Percentiles rank a stretch among this genome's conserved stretches.
phyloP scores from a whole-genome alignment of 208 protist genomes.

The Phytomonas sp. region DNA sequence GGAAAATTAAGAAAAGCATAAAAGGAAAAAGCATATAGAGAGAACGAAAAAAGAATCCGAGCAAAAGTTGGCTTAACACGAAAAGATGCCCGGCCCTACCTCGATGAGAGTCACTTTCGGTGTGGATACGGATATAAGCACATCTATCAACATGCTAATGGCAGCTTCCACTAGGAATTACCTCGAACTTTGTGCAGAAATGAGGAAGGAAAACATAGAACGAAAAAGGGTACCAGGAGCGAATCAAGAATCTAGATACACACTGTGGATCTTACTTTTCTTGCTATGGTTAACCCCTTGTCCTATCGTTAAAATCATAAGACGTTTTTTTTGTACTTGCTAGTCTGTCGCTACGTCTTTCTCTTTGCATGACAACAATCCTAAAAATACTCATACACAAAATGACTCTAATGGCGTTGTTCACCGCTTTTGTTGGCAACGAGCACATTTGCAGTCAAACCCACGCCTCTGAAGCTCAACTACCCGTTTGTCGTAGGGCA shows the following conservation, averaged over 20 bases:
- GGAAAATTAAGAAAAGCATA: conserved; percentile 1
- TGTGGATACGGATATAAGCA: background rate
- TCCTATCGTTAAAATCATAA: background rate
- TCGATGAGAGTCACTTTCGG: background rate
- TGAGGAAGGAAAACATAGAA: background rate
- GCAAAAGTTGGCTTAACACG: background rate
- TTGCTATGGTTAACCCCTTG: background rate
- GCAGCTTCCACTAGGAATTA: background rate
- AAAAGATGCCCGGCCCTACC: background rate
- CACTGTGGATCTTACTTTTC: background rate
- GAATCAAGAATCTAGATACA: background rate
- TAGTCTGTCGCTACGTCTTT: conserved; percentile 5
- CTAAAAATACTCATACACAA: background rate
- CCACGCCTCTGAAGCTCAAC: conserved; percentile 39
- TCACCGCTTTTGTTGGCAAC: conserved; percentile 27
- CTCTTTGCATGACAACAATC: background rate
- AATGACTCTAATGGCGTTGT: background rate
- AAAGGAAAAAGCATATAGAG: background rate
- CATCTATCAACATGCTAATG: background rate
- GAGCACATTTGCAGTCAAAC: conserved; percentile 49
- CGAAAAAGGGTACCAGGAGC: background rate
- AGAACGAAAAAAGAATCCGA: conserved; percentile 6
- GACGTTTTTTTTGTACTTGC: background rate
- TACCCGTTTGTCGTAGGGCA: conserved; percentile 41
- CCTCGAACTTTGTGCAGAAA: background rate